A percentile compares a stretch with the other conserved stretches of the same genome.
Evolutionary conservation across 2,329 filamentous ascomycete genomes (phyloP).

Genomic region (Ophiognomonia clavigignenti-juglandacearum): DNA sequence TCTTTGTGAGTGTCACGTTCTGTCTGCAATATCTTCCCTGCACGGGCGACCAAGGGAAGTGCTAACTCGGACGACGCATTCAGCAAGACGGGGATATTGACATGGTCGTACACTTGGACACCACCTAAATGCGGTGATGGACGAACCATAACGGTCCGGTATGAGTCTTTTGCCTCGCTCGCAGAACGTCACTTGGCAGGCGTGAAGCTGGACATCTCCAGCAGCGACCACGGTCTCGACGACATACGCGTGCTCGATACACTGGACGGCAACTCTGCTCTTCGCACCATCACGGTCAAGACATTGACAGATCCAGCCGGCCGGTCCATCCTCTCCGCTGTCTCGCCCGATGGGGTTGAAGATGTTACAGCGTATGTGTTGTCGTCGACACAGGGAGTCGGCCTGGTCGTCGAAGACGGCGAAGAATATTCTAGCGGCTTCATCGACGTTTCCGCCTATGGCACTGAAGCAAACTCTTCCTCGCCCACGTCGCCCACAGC

Average conservation of each 20-base stretch:
- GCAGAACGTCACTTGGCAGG: constrained; percentile 7
- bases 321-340: background rate
- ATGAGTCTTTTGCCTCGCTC: constrained; percentile 10
- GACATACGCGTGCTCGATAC: constrained; percentile 8
- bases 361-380: constrained; percentile 5
- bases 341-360: constrained; percentile 8
- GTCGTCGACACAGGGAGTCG: constrained; percentile 1
- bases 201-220: constrained; percentile 10
- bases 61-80: background rate
- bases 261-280: constrained; percentile 9
- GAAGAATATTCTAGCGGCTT: constrained; percentile 8
- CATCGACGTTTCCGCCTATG: background rate
- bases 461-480: background rate
- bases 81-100: constrained; percentile 12
- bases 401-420: background rate
- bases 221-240: constrained; percentile 10
- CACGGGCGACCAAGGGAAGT: background rate
- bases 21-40: background rate
- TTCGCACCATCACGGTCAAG: constrained; percentile 8
- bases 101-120: constrained; percentile 14
- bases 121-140: constrained; percentile 3
- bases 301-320: background rate
- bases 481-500: background rate
- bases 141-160: constrained; percentile 1
- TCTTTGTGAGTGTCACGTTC: constrained; percentile 11